phyloP scores from a whole-genome alignment of 2,329 filamentous ascomycete species.

The Tolypocladium capitatum region DNA sequence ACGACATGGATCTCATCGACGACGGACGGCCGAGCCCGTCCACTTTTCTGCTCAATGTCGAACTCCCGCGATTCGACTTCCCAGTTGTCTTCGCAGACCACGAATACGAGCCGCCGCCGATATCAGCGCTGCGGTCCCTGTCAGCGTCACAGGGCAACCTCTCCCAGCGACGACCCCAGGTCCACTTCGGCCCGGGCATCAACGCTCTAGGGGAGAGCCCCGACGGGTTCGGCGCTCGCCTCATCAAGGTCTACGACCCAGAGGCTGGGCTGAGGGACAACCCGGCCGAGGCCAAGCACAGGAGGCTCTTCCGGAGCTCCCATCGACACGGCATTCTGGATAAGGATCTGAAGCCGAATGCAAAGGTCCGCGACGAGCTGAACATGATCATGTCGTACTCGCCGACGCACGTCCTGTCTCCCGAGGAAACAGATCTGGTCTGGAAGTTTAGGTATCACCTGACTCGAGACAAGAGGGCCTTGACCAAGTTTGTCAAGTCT shows the following conservation, averaged over 20 bases:
- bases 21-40: conserved; percentile 36
- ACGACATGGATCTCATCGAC: conserved; percentile 14
- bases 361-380: conserved; percentile 86
- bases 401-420: conserved; percentile 73
- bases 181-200: conserved; percentile 83
- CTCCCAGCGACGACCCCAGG: conserved; percentile 70
- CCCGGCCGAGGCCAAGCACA: conserved; percentile 88
- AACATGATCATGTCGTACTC: conserved; percentile 87
- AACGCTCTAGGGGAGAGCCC: conserved; percentile 47
- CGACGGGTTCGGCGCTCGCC: conserved; percentile 37
- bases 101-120: conserved; percentile 75
- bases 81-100: conserved; percentile 90
- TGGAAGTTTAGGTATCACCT: conserved; percentile 97
- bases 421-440: conserved; percentile 88
- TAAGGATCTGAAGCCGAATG: conserved; percentile 89
- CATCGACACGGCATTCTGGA: conserved; percentile 86
- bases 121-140: conserved; percentile 57
- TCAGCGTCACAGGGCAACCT: conserved; percentile 49
- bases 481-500: conserved; percentile 97
- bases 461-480: conserved; percentile 76
- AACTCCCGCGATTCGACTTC: conserved; percentile 90
- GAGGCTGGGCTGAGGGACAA: conserved; percentile 85
- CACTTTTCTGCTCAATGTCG: conserved; percentile 74
- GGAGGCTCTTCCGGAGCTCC: conserved; percentile 79
- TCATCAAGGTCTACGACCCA: conserved; percentile 85